Percentiles rank a stretch among this genome's conserved stretches.
Conservation (phyloP, 192 early-diverging fungal genomes). For the Umbelopsis sp. region DNA sequence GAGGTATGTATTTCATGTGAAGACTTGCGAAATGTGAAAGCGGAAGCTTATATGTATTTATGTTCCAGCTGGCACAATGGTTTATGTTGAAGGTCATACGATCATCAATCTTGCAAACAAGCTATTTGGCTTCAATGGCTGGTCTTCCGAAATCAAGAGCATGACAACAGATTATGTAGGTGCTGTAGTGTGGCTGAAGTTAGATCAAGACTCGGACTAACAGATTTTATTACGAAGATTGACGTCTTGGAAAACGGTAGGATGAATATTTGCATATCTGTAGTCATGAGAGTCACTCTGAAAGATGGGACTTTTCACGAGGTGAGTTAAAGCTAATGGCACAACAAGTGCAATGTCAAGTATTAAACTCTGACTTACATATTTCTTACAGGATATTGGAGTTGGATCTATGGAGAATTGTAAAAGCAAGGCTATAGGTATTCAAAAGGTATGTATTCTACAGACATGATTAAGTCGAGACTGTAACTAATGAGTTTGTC, state of each 20-base stretch:
- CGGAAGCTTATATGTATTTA: neutral
- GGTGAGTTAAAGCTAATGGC: constrained; percentile 35
- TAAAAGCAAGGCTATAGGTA: constrained; percentile 73
- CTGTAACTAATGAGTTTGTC: no score
- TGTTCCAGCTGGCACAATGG: neutral
- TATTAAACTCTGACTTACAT: neutral
- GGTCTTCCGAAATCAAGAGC: constrained; percentile 75
- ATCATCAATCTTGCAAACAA: constrained; percentile 88
- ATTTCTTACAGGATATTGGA: constrained; percentile 80
- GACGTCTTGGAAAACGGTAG: constrained; percentile 53
- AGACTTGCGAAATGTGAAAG: neutral
- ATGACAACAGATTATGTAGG: constrained; percentile 80
- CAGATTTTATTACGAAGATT: constrained; percentile 24
- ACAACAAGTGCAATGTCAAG: neutral
- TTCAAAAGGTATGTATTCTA: constrained; percentile 73
- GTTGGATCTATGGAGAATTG: constrained; percentile 80
- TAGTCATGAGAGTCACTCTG: constrained; percentile 79
- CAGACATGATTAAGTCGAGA: no score
- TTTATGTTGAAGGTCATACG: constrained; percentile 68
- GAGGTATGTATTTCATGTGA: neutral
- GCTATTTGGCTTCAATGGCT: constrained; percentile 95
- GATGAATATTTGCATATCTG: constrained; percentile 70
- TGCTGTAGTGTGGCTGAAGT: neutral
- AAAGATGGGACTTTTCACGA: constrained; percentile 88
- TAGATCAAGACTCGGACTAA: neutral